Base-by-base conservation (phyloP, 306 rosid species). In the Cucumis cinereus region DNA sequence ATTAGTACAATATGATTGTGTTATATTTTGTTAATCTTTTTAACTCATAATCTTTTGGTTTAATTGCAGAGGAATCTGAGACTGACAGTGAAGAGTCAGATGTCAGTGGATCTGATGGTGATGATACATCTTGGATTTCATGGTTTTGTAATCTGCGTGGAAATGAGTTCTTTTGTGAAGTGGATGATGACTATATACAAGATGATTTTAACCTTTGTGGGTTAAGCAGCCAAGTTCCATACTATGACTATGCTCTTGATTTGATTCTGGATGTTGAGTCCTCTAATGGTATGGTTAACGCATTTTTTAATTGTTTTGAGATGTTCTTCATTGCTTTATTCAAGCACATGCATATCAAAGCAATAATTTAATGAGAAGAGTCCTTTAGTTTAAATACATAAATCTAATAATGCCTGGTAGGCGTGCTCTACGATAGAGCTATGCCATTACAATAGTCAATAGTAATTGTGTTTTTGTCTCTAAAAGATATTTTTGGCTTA, bases 111-210 rank as follows among this genome's bases (percentile, higher is more conserved):
- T 91, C 97, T 45, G 97, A 89, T 77, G 94, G 86, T 57, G 92
- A 91, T 69, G 95, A 89, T 81, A 86, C 90, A 7, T 88, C 92
- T 67, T 91, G 97, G 97, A 89, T 91, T 58, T 85, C 94, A 77
- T 91, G 97, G 97, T 91, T 89, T 85, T 91, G 97, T 83, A 88
- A 85, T 84, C 83, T 91, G 82, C 88, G 91, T 88, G 97, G 97
- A 79, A 91, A 91, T 40, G 97, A 91, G 60, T 89, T 91, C 67
- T 91, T 87, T 74, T 91, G 91, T 16, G 95, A 91, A 81, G 90
- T 91, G 69, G 97, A 91, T 60, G 97, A 88, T 74, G 97, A 91
- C 72, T 91, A 86, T 79, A 84, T 89, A 64, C 97, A 89, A 85
- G 97, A 91, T 84, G 97, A 91, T 75, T 91, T 91, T 85, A 91